A percentile compares a stretch with the other conserved stretches of the same genome.
Conservation (phyloP, 176 grass and related monocot genomes). For the sorghum (Sorghum bicolor) region Sorghum_bicolor_NCBIv3 NC_012872.2:69001501-69002000, state of each 20-base stretch:
- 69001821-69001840: conserved; percentile 57
- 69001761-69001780: conserved; percentile 48
- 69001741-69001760: conserved; percentile 61
- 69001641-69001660: conserved; percentile 64
- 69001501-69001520: conserved; percentile 12
- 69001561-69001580: conserved; percentile 81
- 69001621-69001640: conserved; percentile 65
- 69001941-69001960: not conserved
- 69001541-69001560: conserved; percentile 20
- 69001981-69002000: conserved; percentile 11
- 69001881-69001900: conserved; percentile 64
- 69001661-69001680: conserved; percentile 70
- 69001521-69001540: conserved; percentile 9
- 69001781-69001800: conserved; percentile 14
- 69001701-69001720: conserved; percentile 71
- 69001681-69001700: conserved; percentile 72
- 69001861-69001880: conserved; percentile 66
- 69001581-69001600: conserved; percentile 52
- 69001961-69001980: conserved; percentile 16
- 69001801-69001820: conserved; percentile 25
- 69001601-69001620: conserved; percentile 53
- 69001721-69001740: conserved; percentile 59
- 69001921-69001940: conserved; percentile 58
- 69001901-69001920: conserved; percentile 53
- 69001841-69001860: conserved; percentile 61